Conservation (phyloP, 73 alveolate species). For the Breviolum minutum region DNA sequence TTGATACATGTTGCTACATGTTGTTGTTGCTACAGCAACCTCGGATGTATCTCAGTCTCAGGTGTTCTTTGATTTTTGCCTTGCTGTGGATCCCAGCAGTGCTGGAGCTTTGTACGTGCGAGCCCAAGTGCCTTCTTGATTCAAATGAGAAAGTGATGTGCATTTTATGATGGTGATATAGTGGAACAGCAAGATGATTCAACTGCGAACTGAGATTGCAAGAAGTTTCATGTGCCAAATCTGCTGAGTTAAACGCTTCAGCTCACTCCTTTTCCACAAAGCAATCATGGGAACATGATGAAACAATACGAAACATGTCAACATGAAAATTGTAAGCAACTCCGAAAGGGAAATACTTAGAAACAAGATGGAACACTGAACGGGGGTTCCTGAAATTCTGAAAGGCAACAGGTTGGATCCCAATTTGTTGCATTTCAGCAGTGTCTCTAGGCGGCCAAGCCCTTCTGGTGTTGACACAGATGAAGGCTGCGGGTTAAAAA, state of each 20-base stretch:
- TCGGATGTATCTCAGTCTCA: not conserved
- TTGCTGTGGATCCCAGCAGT: slow-evolving; percentile 76
- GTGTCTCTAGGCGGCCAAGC: too few relatives aligned
- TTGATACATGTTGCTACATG: not conserved
- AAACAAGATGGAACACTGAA: not conserved
- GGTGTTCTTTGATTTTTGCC: slow-evolving; percentile 68
- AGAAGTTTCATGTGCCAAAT: too few relatives aligned
- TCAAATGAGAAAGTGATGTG: not conserved
- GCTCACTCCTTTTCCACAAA: too few relatives aligned
- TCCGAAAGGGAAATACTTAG: too few relatives aligned
- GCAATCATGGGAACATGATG: too few relatives aligned
- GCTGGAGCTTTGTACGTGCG: slow-evolving; percentile 40
- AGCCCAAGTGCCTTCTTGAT: not conserved
- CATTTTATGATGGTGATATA: not conserved
- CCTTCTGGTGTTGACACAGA: not conserved
- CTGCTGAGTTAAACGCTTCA: too few relatives aligned
- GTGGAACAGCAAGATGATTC: not conserved
- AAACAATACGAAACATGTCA: too few relatives aligned
- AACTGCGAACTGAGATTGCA: not conserved
- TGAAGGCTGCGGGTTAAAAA: not conserved
- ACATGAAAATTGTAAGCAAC: too few relatives aligned
- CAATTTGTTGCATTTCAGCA: too few relatives aligned
- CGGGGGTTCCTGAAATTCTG: not conserved
- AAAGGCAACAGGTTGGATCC: not conserved
- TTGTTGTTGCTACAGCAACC: not conserved